Evolutionary conservation across 2,329 filamentous ascomycete species (phyloP).

Genomic region (Graphilbum ipis-grandicollis): DNA sequence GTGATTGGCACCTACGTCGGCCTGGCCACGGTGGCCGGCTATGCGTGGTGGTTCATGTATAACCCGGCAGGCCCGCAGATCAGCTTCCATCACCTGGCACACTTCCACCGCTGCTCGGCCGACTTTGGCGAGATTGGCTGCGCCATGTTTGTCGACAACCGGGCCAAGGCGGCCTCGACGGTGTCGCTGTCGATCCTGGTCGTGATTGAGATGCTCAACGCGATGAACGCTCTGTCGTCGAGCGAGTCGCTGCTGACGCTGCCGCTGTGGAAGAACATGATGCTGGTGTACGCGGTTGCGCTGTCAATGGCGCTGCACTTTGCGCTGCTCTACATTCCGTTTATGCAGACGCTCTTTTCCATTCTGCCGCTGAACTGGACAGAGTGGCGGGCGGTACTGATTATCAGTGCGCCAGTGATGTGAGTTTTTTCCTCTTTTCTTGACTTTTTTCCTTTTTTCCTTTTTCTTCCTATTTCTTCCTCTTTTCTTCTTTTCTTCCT

Average conservation of each 20-base stretch:
- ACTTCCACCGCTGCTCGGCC: slow-evolving; percentile 84
- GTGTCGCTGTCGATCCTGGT: slow-evolving; percentile 84
- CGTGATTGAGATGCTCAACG: slow-evolving; percentile 98
- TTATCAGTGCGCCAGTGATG: slow-evolving; percentile 84
- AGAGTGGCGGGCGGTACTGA: slow-evolving; percentile 85
- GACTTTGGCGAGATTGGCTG: slow-evolving; percentile 84
- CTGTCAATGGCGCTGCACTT: slow-evolving; percentile 94
- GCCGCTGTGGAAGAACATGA: slow-evolving; percentile 96
- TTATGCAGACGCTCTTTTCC: slow-evolving; percentile 76
- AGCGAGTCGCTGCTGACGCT: slow-evolving; percentile 88
- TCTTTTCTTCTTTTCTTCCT: background rate
- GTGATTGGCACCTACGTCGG: slow-evolving; percentile 93
- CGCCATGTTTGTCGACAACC: slow-evolving; percentile 73
- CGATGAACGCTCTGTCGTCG: slow-evolving; percentile 92
- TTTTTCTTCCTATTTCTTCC: background rate
- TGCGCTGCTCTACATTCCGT: slow-evolving; percentile 76
- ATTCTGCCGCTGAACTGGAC: slow-evolving; percentile 71
- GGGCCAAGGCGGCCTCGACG: slow-evolving; percentile 79
- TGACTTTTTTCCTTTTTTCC: background rate
- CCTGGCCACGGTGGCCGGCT: slow-evolving; percentile 84
- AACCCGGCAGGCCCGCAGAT: slow-evolving; percentile 83
- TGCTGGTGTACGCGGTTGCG: slow-evolving; percentile 85
- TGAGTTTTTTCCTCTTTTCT: slow-evolving; percentile 39
- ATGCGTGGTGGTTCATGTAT: slow-evolving; percentile 99
- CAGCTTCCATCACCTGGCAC: slow-evolving; percentile 69